Base-by-base conservation (phyloP, 306 rosid species). In the cucumber (Cucumis sativus) region DNA sequence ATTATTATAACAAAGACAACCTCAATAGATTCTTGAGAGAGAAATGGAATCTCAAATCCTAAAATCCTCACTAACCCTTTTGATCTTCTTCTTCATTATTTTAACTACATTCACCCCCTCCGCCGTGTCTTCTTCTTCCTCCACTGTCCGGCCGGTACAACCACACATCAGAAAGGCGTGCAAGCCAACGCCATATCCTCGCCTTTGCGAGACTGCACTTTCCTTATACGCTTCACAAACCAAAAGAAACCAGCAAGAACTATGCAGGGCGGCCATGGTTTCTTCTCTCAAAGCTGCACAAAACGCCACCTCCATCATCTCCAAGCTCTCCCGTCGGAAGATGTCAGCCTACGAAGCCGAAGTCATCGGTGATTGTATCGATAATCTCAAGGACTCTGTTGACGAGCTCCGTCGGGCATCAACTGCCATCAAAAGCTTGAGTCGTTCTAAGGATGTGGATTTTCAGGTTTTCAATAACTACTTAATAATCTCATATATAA, bases 361-460 rank as follows among this genome's bases (percentile, higher is more conserved):
- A 35, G 85, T 79, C 2, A 39, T 89, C 1, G 14, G 69, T 39
- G 98, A 91, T 28, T 93, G 98, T 39, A 5, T 72, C 15, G 61
- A 49, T 14, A 49, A 71, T 28, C 76, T 79, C 79, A 43, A 43
- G 7, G 81, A 80, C 75, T 54, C 84, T 8, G 17, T 77, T 1
- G 73, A 77, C 43, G 82, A 79, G 47, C 79, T 87, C 28, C 65
- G 39, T 2, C 40, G 78, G 40, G 82, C 87, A 0, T 0, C 35
- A 10, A 12, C 25, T 6, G 74, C 77, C 13, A 40, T 87, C 72
- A 35, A 51, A 0, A 23, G 35, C 11, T 37, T 87, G 13, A 59
- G 43, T n/a, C 59, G 39, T 8, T 14, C 75, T 6, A 17, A 54
- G 0, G 79, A 80, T 8, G 78, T 28, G 18, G 60, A 74, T 8